Base-by-base conservation (phyloP, 2,329 filamentous ascomycete species). In the Emydomyces testavorans region DNA sequence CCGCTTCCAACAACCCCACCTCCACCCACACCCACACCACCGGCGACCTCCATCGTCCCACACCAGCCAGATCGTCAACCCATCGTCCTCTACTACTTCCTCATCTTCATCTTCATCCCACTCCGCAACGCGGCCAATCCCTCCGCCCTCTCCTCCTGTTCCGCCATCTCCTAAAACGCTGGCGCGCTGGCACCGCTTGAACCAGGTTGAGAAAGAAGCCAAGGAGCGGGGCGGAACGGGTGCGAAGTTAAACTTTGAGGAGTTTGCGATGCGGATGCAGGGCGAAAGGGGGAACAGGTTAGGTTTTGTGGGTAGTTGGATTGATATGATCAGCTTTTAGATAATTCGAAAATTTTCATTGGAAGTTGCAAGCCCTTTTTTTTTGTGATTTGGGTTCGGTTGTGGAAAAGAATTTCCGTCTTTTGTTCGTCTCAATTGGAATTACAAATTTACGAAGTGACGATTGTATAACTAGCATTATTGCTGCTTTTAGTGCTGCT, bases 301-400 rank as follows among this genome's bases (percentile, higher is more conserved):
- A 52, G 84, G 85, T 56, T 90, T 94, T 64, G 72, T 95, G 39
- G 85, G 85, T 51, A 85, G 79, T 58, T 96, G 90, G 90, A 85
- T 95, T 64, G 89, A 95, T 54, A 73, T 79, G 73, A 77, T 77
- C 57, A 72, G 73, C 62, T 77, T 80, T 60, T 79, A 61, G 52
- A 18, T 21, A 11, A 15, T 34, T 20, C 34, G 21, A 4, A 29
- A 8, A 21, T 13, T 45, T 31, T 6, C 28, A 31, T 31, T 31
- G 6, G 6, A 31, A 6, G 13, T 11, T 34, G 31, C 4, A 34
- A 34, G 16, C 11, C 11, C 31, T 34, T n/a, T n/a, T n/a, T n/a
- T n/a, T n/a, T n/a, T 18, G 4, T 18, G 32, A 16, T 35, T 35
- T 35, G 4, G n/a, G 8, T 39, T 23, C 18, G n/a, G n/a, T n/a